Evolutionary conservation across 129 eudicot genomes (phyloP).

Genomic region (Gnaphalium uliginosum): DNA sequence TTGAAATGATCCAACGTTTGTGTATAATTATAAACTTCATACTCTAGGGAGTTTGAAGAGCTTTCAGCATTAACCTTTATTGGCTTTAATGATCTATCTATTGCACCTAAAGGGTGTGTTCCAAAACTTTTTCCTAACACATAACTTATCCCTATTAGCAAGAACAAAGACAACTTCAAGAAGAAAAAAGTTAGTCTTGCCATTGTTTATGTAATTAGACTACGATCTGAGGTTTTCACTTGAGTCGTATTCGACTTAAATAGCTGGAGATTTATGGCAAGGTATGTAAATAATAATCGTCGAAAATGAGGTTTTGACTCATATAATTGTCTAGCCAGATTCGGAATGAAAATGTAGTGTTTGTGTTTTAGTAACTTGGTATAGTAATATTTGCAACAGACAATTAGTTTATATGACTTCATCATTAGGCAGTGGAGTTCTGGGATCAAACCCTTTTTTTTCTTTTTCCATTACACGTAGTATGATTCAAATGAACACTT

Average conservation of each 20-base stretch:
- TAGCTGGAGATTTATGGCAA: not conserved
- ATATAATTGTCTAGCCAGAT: not conserved
- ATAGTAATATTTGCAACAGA: not conserved
- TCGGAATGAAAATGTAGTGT: not conserved
- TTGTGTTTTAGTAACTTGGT: slow-evolving; percentile 7
- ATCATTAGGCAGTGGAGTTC: not conserved
- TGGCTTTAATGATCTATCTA: not conserved
- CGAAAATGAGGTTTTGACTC: not conserved
- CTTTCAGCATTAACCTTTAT: not conserved
- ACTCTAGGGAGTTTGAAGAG: not conserved
- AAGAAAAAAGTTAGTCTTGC: not conserved
- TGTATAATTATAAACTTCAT: slow-evolving; percentile 31
- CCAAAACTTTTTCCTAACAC: slow-evolving; percentile 24
- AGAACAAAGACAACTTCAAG: not conserved
- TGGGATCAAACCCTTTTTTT: not conserved
- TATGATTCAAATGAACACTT: not conserved
- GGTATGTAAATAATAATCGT: not conserved
- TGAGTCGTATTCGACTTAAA: not conserved
- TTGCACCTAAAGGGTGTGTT: slow-evolving; percentile 20
- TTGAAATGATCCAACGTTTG: slow-evolving; percentile 42
- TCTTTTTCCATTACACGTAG: not conserved
- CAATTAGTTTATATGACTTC: not conserved
- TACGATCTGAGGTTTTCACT: not conserved
- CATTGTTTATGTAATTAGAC: slow-evolving; percentile 14
- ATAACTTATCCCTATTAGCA: slow-evolving; percentile 7